Percentiles rank a stretch among this genome's conserved stretches.
Evolutionary conservation across 164 flowering plant species (phyloP).

Genomic region (Chloranthus sessilifolius): DNA sequence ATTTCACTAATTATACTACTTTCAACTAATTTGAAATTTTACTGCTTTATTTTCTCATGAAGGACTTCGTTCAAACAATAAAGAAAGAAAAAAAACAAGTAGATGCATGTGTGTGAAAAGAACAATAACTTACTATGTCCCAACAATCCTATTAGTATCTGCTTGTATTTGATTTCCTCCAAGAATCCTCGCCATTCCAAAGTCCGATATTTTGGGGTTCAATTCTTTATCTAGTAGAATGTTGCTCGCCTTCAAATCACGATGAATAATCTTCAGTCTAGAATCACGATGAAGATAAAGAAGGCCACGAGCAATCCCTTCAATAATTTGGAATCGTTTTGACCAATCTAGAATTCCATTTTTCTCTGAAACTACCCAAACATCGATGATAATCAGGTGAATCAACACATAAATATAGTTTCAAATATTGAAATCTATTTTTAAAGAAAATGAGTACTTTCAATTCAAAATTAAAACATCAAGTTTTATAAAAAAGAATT

Average conservation of each 20-base stretch:
- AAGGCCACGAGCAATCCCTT: conserved; percentile 49
- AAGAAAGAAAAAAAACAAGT: too few species aligned
- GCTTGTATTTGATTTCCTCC: conserved; percentile 19
- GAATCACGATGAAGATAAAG: conserved; percentile 59
- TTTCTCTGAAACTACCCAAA: background rate
- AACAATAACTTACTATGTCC: conserved; percentile 43
- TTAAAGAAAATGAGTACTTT: too few species aligned
- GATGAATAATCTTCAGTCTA: conserved; percentile 39
- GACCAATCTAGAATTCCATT: conserved; percentile 15
- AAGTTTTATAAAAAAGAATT: too few species aligned
- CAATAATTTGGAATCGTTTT: conserved; percentile 20
- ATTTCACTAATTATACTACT: background rate
- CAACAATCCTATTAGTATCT: conserved; percentile 23
- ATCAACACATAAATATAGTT: background rate
- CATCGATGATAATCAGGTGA: background rate
- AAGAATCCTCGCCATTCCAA: conserved; percentile 56
- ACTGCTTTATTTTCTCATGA: too few species aligned
- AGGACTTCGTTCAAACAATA: too few species aligned
- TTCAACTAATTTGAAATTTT: background rate
- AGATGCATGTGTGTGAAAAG: too few species aligned
- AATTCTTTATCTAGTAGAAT: conserved; percentile 41
- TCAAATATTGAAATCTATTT: background rate
- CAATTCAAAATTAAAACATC: too few species aligned
- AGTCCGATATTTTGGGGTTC: conserved; percentile 49
- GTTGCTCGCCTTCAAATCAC: conserved; percentile 58